Base-by-base conservation (phyloP, 495 filamentous ascomycete species). In the Amorphotheca resinae region DNA sequence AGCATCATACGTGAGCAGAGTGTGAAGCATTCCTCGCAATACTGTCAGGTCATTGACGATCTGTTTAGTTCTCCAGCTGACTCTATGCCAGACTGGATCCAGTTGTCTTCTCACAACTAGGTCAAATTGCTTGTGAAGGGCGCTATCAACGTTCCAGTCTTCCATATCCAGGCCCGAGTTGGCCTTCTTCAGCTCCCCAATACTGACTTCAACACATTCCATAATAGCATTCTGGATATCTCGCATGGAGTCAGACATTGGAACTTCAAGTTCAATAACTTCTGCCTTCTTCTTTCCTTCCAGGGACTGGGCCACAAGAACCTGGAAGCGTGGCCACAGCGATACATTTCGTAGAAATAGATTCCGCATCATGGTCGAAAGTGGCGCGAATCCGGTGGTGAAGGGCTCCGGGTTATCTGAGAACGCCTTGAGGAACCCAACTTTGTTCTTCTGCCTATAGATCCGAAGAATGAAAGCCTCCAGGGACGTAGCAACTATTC, bases 391-490 rank as follows among this genome's bases (percentile, higher is more conserved):
- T 2, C 88, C 91, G 1, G 76, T 76, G 0, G 84, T 84, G 50
- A 98, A 95, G 2, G 88, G 82, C 60, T 96, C 87, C 0, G 91
- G 91, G 14, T 79, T 84, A 53, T 98, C 91, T 0, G 91, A 94
- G 51, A 98, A 95, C 6, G 93, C 89, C 56, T 96, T 98, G 15
- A 98, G 72, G 52, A 98, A 96, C 12, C 91, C 91, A 21, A 54
- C 65, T 64, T 91, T 93, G 56, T 98, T 98, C 64, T 80, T 79
- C 64, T 95, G 87, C 39, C 91, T 76, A 57, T 84, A 98, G 33
- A 95, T 84, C 22, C 91, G 82, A 34, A 95, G 65, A 44, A 98
- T 95, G 59, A 98, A 98, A 14, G 91, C 89, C 59, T 98, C 91
- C 4, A 84, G 65, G 2, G 87, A 89, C 0, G 89, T 95, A 16